These are phyloP conservation scores for Brachypodium distachyon DNA, from an alignment of 202 grass and related monocot genomes.

Conservation along the genomic window DNA sequence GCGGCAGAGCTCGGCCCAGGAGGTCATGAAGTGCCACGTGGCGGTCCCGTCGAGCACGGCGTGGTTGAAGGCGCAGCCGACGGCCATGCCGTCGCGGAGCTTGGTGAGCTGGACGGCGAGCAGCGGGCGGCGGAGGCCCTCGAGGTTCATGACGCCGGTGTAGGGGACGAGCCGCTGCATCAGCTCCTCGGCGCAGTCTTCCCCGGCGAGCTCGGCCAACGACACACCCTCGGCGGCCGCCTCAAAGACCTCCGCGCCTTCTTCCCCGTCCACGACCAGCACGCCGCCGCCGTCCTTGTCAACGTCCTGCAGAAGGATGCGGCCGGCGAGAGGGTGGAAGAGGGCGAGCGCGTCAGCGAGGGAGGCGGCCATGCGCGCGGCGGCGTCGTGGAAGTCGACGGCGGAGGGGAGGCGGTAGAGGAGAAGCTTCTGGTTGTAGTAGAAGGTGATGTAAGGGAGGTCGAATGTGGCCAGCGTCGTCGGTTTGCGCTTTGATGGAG, in stretches of 20 bases:
- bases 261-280: constrained; percentile 38
- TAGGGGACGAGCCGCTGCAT: constrained; percentile 77
- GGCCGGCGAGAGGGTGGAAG: constrained; percentile 72
- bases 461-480: constrained; percentile 70
- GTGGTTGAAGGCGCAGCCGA: constrained; percentile 94
- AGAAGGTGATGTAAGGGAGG: constrained; percentile 99
- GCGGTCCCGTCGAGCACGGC: constrained; percentile 85
- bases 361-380: constrained; percentile 39
- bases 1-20: constrained; percentile 82
- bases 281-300: constrained; percentile 44
- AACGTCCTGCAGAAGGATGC: constrained; percentile 58
- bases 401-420: constrained; percentile 49
- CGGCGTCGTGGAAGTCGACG: constrained; percentile 43
- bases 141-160: constrained; percentile 95
- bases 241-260: constrained; percentile 68
- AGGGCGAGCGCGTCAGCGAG: constrained; percentile 58
- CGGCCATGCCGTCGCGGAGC: constrained; percentile 71
- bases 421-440: constrained; percentile 97
- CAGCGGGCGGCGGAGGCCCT: constrained; percentile 68
- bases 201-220: constrained; percentile 48
- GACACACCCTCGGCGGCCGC: constrained; percentile 48
- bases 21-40: constrained; percentile 97
- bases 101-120: constrained; percentile 89
- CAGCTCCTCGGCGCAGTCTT: constrained; percentile 25
- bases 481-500: constrained; percentile 40